A percentile compares a stretch with the other conserved stretches of the same genome.
Conservation (phyloP, 352 stramenopile species). For the Pythium aquatile region DNA sequence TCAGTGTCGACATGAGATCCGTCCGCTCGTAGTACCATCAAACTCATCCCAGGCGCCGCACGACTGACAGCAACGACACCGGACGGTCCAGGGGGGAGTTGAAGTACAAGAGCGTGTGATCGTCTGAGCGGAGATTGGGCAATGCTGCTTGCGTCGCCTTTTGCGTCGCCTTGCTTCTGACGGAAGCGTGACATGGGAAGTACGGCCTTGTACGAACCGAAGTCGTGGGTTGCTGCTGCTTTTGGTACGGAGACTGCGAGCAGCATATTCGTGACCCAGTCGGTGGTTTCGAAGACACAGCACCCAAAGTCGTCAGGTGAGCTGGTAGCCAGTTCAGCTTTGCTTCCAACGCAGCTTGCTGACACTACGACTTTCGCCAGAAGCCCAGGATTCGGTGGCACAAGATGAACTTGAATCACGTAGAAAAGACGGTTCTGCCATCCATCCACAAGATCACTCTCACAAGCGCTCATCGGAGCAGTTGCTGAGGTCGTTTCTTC, state of each 20-base stretch:
- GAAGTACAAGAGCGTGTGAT: slow-evolving; percentile 18
- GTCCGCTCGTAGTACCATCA: background rate
- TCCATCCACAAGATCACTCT: background rate
- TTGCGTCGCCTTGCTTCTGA: background rate
- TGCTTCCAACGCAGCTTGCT: slow-evolving; percentile 38
- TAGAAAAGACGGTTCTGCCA: slow-evolving; percentile 52
- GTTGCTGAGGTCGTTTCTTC: background rate
- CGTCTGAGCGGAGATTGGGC: background rate
- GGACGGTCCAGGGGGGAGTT: slow-evolving; percentile 8
- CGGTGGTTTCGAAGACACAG: slow-evolving; percentile 59
- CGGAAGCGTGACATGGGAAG: slow-evolving; percentile 13
- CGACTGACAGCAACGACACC: background rate
- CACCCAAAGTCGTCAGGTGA: slow-evolving; percentile 41
- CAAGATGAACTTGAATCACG: slow-evolving; percentile 36
- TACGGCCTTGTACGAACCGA: slow-evolving; percentile 41
- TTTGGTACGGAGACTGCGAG: slow-evolving; percentile 13
- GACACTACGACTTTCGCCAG: slow-evolving; percentile 38
- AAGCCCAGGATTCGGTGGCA: slow-evolving; percentile 35
- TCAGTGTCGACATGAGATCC: background rate
- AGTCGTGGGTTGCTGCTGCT: slow-evolving; percentile 17
- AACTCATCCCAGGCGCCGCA: slow-evolving; percentile 1
- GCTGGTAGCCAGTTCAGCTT: slow-evolving; percentile 31
- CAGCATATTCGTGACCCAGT: slow-evolving; percentile 53
- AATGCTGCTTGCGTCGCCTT: background rate
- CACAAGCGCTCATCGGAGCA: background rate